Percentiles rank a stretch among this genome's conserved stretches.
phyloP scores from a whole-genome alignment of 192 early-diverging fungal genomes.

The Coemansia sp. region DNA sequence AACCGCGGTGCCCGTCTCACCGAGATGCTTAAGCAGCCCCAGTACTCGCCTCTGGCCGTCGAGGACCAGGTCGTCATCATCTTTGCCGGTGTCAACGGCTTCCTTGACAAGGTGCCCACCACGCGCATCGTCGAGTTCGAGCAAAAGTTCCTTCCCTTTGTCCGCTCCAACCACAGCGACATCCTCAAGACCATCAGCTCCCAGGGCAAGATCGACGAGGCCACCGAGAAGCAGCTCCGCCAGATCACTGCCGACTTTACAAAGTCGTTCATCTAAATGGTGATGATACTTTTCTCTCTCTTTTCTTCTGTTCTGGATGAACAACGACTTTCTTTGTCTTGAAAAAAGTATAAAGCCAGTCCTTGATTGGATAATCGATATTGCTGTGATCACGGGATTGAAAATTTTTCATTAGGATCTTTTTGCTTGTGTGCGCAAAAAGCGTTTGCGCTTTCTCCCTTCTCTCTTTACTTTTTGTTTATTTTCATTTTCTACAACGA shows the following conservation, averaged over 20 bases:
- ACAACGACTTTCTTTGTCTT: background rate
- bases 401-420: conserved; percentile 12
- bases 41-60: conserved; percentile 94
- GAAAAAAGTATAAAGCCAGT: background rate
- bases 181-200: conserved; percentile 88
- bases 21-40: conserved; percentile 99
- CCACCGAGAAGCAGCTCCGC: conserved; percentile 92
- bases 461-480: background rate
- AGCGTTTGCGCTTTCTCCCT: conserved; percentile 13
- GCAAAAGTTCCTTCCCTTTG: conserved; percentile 81
- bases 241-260: conserved; percentile 75
- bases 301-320: conserved; percentile 6
- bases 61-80: conserved; percentile 98
- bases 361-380: background rate
- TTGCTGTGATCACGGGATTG: conserved; percentile 1
- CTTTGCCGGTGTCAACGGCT: conserved; percentile 99
- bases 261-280: conserved; percentile 71
- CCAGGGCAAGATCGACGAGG: conserved; percentile 84
- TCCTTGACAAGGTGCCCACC: conserved; percentile 97
- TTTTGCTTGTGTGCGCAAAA: conserved; percentile 8
- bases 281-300: conserved; percentile 7
- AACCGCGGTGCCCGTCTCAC: conserved; percentile 99
- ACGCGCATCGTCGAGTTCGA: conserved; percentile 94
- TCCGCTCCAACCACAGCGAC: conserved; percentile 85
- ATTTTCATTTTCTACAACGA: background rate